phyloP scores from a whole-genome alignment of 495 filamentous ascomycete species.

The Astrothelium subdiscretum region DNA sequence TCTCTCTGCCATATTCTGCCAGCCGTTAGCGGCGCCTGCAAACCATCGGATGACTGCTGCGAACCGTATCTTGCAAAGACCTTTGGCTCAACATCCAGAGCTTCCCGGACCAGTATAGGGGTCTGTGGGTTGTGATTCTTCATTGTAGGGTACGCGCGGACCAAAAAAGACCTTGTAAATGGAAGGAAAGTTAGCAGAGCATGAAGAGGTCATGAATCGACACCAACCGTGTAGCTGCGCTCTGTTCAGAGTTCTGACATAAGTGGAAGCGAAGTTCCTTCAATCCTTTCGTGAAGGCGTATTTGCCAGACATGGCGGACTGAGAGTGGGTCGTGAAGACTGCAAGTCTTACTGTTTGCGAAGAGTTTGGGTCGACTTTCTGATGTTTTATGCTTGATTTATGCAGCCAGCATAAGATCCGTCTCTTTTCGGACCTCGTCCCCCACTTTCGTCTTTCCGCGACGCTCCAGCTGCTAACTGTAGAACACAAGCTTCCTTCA shows the following conservation, averaged over 20 bases:
- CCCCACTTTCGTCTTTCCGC: background rate
- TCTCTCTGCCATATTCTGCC: conserved; percentile 82
- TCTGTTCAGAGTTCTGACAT: conserved; percentile 85
- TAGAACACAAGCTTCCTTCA: background rate
- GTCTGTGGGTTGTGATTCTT: conserved; percentile 96
- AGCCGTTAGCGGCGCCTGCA: background rate
- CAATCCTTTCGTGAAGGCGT: conserved; percentile 72
- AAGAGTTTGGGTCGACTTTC: background rate
- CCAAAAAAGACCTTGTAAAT: conserved; percentile 65
- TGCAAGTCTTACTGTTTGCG: background rate
- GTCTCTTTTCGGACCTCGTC: background rate
- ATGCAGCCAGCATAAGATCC: background rate
- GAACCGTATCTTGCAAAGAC: conserved; percentile 90
- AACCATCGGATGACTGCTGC: conserved; percentile 22
- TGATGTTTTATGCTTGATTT: background rate
- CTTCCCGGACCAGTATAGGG: conserved; percentile 91
- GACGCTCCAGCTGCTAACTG: background rate
- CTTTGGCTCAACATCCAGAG: conserved; percentile 63
- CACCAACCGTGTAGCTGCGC: conserved; percentile 68
- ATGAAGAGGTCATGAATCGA: background rate
- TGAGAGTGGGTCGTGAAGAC: background rate
- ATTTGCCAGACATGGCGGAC: conserved; percentile 74
- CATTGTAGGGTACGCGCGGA: conserved; percentile 91
- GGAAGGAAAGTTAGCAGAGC: background rate
- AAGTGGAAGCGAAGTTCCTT: conserved; percentile 96